These are phyloP conservation scores for Mortierella sp. DNA, from an alignment of 371 early-diverging fungal species.

Conservation along the genomic window DNA sequence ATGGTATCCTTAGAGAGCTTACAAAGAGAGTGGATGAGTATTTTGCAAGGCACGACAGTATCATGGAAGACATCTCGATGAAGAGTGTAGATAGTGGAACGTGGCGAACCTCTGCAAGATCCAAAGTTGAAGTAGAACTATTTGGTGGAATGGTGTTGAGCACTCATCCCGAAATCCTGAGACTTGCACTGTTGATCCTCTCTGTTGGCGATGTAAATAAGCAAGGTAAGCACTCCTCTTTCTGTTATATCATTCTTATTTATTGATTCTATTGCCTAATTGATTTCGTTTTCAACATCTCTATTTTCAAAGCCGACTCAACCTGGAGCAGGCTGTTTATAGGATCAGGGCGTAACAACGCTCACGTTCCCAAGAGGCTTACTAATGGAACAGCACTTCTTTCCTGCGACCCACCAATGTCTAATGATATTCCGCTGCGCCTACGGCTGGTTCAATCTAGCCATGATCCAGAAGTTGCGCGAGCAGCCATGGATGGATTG, in stretches of 20 bases:
- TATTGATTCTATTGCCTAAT: neutral
- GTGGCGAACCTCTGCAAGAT: neutral
- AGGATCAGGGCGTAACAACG: neutral
- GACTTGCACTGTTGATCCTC: slow-evolving; percentile 30
- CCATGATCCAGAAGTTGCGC: slow-evolving; percentile 21
- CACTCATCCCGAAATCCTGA: slow-evolving; percentile 37
- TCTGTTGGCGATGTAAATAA: slow-evolving; percentile 22
- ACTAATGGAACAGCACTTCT: slow-evolving; percentile 21
- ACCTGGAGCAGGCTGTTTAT: slow-evolving; percentile 34
- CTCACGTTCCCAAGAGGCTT: slow-evolving; percentile 23
- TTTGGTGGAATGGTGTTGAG: slow-evolving; percentile 20
- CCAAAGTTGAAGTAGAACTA: slow-evolving; percentile 33
- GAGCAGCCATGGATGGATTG: slow-evolving; percentile 38
- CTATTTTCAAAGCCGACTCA: slow-evolving; percentile 22
- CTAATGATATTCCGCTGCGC: slow-evolving; percentile 25
- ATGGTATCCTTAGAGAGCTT: slow-evolving; percentile 15
- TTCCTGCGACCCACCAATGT: slow-evolving; percentile 6
- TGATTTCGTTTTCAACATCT: neutral
- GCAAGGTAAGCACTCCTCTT: slow-evolving; percentile 21
- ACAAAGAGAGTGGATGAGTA: slow-evolving; percentile 25
- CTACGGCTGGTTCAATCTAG: slow-evolving; percentile 16
- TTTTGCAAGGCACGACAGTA: slow-evolving; percentile 27
- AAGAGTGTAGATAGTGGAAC: slow-evolving; percentile 1
- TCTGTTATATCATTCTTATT: neutral
- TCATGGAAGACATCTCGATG: slow-evolving; percentile 27